Base-by-base conservation (phyloP, 495 filamentous ascomycete genomes). In the Echria macrotheca region DNA sequence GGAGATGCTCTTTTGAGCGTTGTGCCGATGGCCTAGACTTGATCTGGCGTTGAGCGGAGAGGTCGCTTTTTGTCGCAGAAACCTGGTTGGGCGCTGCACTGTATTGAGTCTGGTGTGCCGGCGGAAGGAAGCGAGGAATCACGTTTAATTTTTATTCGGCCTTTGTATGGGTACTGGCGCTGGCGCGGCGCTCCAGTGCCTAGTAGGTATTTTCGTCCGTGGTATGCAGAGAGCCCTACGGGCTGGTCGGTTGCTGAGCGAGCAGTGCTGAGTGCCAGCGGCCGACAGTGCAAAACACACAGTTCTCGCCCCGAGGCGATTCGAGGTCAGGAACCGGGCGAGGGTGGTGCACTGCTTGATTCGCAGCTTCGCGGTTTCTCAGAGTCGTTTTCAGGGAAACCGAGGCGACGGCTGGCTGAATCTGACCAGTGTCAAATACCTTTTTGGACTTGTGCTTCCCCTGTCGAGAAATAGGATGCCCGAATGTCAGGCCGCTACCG, bases 11-110 rank as follows among this genome's bases (percentile, higher is more conserved):
- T 63, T 75, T 75, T 73, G 71, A 73, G 73, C 72, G 69, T 73
- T 66, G 71, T 76, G 73, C 73, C 72, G 73, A 76, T 67, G 71
- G 69, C 68, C 73, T 76, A 76, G 73, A 72, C 73, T 75, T 69
- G 69, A 75, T 76, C 71, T 74, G 73, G 73, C 64, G 69, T 64
- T 65, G 70, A 70, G 70, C 69, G 71, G 70, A 75, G 69, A 71
- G 64, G 69, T 67, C 60, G 63, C 65, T 66, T 67, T 46, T 63
- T 71, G 69, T 74, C 62, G 70, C 69, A 69, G 66, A 70, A 69
- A 72, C 70, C 71, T 69, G 71, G 71, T 74, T 73, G 67, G 68
- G 70, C 63, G 67, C 60, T 70, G 70, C 63, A 60, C 72, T 74
- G 63, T 63, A 75, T 75, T 56, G 69, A 75, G 72, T 69, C 65